Percentiles rank a stretch among this genome's conserved stretches.
Conservation (phyloP, 768 basidiomycete species). For the Termitomyces eurrhizus region DNA sequence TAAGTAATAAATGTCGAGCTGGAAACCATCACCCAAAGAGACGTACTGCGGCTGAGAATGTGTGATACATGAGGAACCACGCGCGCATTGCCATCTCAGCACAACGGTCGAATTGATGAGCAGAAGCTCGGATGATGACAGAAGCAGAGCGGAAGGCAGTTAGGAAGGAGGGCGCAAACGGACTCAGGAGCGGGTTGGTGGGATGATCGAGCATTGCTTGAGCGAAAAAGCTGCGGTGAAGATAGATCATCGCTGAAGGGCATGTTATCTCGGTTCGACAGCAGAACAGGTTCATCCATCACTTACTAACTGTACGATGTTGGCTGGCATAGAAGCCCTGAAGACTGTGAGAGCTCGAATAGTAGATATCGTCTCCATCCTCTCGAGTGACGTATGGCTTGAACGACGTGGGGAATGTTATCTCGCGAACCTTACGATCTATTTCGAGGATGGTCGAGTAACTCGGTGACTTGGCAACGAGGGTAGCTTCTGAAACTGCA, state of each 20-base stretch:
- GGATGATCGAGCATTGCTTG: slow-evolving; percentile 55
- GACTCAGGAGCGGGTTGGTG: slow-evolving; percentile 48
- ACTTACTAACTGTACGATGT: slow-evolving; percentile 56
- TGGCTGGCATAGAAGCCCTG: slow-evolving; percentile 55
- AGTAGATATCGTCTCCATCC: slow-evolving; percentile 44
- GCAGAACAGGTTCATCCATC: not conserved
- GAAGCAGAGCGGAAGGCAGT: slow-evolving; percentile 51
- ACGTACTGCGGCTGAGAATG: slow-evolving; percentile 46
- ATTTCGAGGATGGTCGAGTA: slow-evolving; percentile 47
- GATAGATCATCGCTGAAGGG: slow-evolving; percentile 46
- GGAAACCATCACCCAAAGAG: slow-evolving; percentile 1
- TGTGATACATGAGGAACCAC: slow-evolving; percentile 49
- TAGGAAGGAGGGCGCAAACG: slow-evolving; percentile 53
- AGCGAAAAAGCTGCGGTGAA: slow-evolving; percentile 55
- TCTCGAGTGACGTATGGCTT: slow-evolving; percentile 40
- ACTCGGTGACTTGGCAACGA: slow-evolving; percentile 43
- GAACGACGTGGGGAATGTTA: slow-evolving; percentile 41
- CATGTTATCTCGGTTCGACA: not conserved
- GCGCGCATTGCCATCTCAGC: slow-evolving; percentile 44
- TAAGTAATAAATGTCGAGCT: not conserved
- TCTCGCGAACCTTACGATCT: slow-evolving; percentile 46
- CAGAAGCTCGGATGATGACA: slow-evolving; percentile 45
- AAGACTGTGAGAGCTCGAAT: slow-evolving; percentile 46
- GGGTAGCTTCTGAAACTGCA: slow-evolving; percentile 41
- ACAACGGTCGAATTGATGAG: slow-evolving; percentile 45